Evolutionary conservation across 441 rosid genomes (phyloP), one percentile per base, ranked within the genome.

Genomic region (Monsonia emarginata): DNA sequence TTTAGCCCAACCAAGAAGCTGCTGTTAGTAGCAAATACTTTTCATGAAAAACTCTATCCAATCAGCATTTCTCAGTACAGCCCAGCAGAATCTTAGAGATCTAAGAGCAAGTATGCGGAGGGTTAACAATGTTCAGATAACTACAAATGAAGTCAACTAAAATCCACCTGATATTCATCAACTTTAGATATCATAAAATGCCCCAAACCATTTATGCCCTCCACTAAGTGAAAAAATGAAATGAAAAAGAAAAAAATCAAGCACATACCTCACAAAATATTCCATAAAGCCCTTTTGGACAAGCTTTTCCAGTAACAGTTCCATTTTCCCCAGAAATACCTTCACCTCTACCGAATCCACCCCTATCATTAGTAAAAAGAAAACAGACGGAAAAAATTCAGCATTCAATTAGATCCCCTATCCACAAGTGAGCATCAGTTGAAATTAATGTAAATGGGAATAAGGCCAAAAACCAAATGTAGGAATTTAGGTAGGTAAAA

Each of bases 281-380:
- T 19, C 98, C 98, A 79, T 81, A 83, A 59, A 91, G 96, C 21
- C 98, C 98, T 74, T 78, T 77, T 11, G 98, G 96, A 73, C 98
- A 91, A 63, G 87, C 83, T 76, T 80, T 91, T 72, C 98, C 98
- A 13, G 96, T 91, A 65, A 88, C 78, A 62, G 96, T 86, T 21
- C 98, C 98, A 48, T 80, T 78, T 73, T 68, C 88, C 56, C 98
- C 98, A 69, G 81, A 42, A 77, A 36, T 79, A 61, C 90, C 95
- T 67, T 66, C 80, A 68, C 81, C 87, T 67, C 74, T 79, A 65
- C 98, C 88, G 62, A 71, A 75, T 63, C 96, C 98, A 74, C 98
- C 98, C 65, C 96, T 91, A 83, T 72, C 68, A 66, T 74, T 30
- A 63, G 10, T 26, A 40, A 61, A 25, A 26, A 16, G 14, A 16